These are phyloP conservation scores for Pseudocercospora cruenta DNA, from an alignment of 2,329 filamentous ascomycete species.

Conservation along the genomic window DNA sequence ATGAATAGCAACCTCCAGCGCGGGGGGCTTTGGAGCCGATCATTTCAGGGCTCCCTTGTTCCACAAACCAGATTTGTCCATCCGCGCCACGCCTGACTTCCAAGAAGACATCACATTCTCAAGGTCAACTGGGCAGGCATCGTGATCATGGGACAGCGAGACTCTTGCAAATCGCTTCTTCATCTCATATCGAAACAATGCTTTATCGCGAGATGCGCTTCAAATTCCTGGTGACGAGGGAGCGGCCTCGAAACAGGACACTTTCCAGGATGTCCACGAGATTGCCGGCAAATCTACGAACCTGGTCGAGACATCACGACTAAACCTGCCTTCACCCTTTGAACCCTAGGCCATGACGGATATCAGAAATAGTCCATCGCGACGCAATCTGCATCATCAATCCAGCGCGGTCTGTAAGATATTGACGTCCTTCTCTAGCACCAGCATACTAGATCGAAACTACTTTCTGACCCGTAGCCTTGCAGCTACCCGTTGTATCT, in stretches of 20 bases:
- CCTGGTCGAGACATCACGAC: not conserved
- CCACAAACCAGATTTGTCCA: constrained; percentile 1
- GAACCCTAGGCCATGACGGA: not conserved
- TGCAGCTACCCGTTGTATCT: not conserved
- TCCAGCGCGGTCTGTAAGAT: not conserved
- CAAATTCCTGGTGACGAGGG: not conserved
- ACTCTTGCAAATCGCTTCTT: not conserved
- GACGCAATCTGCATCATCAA: not conserved
- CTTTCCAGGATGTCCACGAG: not conserved
- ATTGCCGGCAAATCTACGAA: not conserved
- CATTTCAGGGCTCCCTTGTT: constrained; percentile 3
- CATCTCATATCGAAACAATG: not conserved
- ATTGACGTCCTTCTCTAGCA: not conserved
- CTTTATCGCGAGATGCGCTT: not conserved
- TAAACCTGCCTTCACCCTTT: not conserved
- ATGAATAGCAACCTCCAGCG: not conserved
- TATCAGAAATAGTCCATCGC: not conserved
- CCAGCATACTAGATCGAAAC: not conserved
- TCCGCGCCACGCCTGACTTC: not conserved
- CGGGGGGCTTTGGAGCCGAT: not conserved
- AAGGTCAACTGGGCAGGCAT: not conserved
- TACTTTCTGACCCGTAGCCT: not conserved
- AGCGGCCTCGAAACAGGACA: not conserved
- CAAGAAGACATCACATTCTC: not conserved
- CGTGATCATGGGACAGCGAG: not conserved